These are phyloP conservation scores for Clarireedia homoeocarpa DNA, from an alignment of 2,329 filamentous ascomycete species.

Conservation along the genomic window DNA sequence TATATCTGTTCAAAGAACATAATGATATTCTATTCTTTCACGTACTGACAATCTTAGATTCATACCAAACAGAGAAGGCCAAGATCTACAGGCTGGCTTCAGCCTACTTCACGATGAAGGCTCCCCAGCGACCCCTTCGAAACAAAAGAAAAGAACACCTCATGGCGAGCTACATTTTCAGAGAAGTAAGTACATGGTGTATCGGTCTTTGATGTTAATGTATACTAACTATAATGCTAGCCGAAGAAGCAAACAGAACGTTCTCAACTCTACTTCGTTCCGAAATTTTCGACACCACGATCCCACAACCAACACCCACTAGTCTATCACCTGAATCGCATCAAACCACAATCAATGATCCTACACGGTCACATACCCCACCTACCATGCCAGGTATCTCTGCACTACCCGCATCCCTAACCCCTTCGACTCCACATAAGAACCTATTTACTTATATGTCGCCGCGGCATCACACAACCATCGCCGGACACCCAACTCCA, in stretches of 20 bases:
- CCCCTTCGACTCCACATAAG: slow-evolving; percentile 92
- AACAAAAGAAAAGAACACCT: slow-evolving; percentile 73
- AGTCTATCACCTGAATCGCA: slow-evolving; percentile 53
- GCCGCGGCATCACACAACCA: slow-evolving; percentile 56
- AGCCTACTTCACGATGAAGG: slow-evolving; percentile 87
- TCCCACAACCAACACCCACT: slow-evolving; percentile 70
- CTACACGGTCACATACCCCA: slow-evolving; percentile 72
- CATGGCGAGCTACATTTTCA: slow-evolving; percentile 93
- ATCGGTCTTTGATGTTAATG: background rate
- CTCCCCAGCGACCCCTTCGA: slow-evolving; percentile 84
- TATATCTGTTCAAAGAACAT: too few species aligned
- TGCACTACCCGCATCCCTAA: slow-evolving; percentile 65
- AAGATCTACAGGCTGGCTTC: slow-evolving; percentile 89
- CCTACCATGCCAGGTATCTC: slow-evolving; percentile 53
- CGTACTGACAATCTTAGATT: slow-evolving; percentile 53
- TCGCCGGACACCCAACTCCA: slow-evolving; percentile 77
- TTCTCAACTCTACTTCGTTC: slow-evolving; percentile 82
- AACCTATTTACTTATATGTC: slow-evolving; percentile 93
- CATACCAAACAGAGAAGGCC: slow-evolving; percentile 87
- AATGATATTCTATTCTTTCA: background rate
- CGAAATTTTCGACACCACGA: slow-evolving; percentile 85
- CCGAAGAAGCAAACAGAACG: slow-evolving; percentile 89
- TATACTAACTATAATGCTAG: slow-evolving; percentile 34
- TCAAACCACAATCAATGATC: slow-evolving; percentile 52
- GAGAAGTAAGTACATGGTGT: slow-evolving; percentile 54